Evolutionary conservation across 2,329 filamentous ascomycete species (phyloP), one percentile per base, ranked within the genome.

Genomic region (Colletotrichum euphorbiae): DNA sequence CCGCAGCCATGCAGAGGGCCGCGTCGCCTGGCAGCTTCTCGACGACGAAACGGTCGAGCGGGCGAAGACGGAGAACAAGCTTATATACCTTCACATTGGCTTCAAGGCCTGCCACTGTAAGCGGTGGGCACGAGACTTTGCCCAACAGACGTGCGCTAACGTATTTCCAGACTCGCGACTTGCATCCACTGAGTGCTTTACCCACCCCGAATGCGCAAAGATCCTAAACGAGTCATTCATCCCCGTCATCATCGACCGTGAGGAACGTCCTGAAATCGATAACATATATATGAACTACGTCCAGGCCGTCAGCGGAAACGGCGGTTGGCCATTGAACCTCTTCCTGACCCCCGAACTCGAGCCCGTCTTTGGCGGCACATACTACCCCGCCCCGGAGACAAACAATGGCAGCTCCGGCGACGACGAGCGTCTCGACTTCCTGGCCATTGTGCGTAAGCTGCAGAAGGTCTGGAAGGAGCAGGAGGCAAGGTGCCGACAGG

Each of bases 251-350:
- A 88, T 98, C 75, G 96, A 99, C 79, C 89, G 94, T 69, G 96
- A 99, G 80, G 93, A 97, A 80, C 90, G 95, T 28, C 95, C 95
- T 8, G 94, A 98, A 76, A 89, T 98, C 71, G 96, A 99, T 76
- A 90, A 92, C 70, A 94, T 98, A 71, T 98, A 98, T 79, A 98
- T 98, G 93, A 97, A 97, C 81, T 99, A 97, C 78, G 91, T 97
- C 45, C 94, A 98, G 77, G 95, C 95, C 1, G 95, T 96, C 11
- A 97, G 92, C 67, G 94, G 92, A 19, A 91, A 89, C 2, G 95
- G 94, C 9, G 96, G 96, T 43, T 98, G 96, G 94, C 96, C 96
- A 1, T 82, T 98, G 69, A 98, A 98, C 75, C 90, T 97, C n/a
- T 98, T 99, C 77, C 86, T 98, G 33, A 99, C 96, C 0, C 94